Percentiles rank a stretch among this genome's conserved stretches.
Evolutionary conservation across 495 filamentous ascomycete genomes (phyloP).

Genomic region (Umbilicaria muhlenbergii): DNA sequence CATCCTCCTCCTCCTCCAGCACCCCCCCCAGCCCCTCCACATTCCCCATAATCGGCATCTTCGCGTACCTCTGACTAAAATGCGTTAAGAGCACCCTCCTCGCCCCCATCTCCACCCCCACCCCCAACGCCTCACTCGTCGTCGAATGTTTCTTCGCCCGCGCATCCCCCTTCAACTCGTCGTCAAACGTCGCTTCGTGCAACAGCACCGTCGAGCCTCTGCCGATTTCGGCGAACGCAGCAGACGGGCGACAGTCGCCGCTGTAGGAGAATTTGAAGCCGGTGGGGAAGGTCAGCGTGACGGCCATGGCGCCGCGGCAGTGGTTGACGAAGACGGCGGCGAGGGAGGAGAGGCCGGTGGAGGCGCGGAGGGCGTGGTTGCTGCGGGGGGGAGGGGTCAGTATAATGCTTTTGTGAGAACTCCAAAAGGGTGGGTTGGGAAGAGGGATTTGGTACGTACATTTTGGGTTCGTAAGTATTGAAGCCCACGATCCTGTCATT

Average conservation of each 20-base stretch:
- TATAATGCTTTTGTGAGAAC: not conserved
- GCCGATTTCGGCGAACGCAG: slow-evolving; percentile 53
- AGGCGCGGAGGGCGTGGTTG: slow-evolving; percentile 16
- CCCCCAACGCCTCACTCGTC: slow-evolving; percentile 61
- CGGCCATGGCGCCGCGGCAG: slow-evolving; percentile 63
- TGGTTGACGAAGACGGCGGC: slow-evolving; percentile 52
- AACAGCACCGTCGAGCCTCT: slow-evolving; percentile 63
- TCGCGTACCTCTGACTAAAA: slow-evolving; percentile 92
- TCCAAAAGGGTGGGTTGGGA: not conserved
- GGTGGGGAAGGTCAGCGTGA: slow-evolving; percentile 57
- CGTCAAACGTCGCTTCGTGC: slow-evolving; percentile 92
- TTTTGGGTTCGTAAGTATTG: not conserved
- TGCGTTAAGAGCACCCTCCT: slow-evolving; percentile 70
- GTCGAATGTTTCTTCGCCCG: slow-evolving; percentile 83
- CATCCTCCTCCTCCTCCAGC: slow-evolving; percentile 14
- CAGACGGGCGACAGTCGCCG: slow-evolving; percentile 76
- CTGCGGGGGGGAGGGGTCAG: not conserved
- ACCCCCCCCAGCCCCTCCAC: slow-evolving; percentile 3
- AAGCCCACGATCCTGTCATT: slow-evolving; percentile 8
- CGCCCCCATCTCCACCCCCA: slow-evolving; percentile 66
- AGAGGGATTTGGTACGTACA: slow-evolving; percentile 4
- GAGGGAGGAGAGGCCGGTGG: slow-evolving; percentile 29
- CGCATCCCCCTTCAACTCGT: slow-evolving; percentile 63
- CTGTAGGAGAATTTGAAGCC: slow-evolving; percentile 83
- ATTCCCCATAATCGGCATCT: slow-evolving; percentile 44